Base-by-base conservation (phyloP, 306 rosid genomes). In the Quercus suber region DNA sequence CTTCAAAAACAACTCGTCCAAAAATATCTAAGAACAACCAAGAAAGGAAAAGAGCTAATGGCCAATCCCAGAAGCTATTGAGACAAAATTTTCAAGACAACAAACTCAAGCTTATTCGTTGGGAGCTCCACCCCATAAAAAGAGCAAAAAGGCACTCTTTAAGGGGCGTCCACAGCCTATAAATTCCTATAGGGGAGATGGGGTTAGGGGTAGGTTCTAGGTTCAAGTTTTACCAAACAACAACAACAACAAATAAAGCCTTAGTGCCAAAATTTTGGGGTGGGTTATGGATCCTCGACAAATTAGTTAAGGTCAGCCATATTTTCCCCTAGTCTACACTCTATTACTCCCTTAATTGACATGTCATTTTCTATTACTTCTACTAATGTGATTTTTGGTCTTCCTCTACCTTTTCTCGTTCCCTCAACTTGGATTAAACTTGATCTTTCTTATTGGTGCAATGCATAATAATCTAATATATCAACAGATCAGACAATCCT, bases 41-140 rank as follows among this genome's bases (percentile, higher is more conserved):
- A 23, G 27, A 21, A 69, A 33, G 43, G 23, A 69, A 33, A 4
- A 20, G 14, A 13, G 12, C 4, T 12, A 77, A 31, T 25, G 23
- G 33, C 55, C 21, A 49, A 10, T 43, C 37, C 21, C 6, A 64
- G 10, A 17, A 23, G 59, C 69, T 7, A 15, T 41, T 69, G 13
- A 77, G 51, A 19, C 65, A 59, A 58, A 58, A 59, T 59, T 3
- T 49, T 27, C 28, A n/a, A 52, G 52, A 21, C n/a, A 6, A 64
- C 27, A 67, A 67, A 67, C 67, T 67, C 58, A 30, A 57, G 61
- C 75, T 78, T 78, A 71, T 74, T 71, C 28, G 35, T 58, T 78
- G 60, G 75, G 59, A 70, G 69, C 71, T 71, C 82, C 82, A 77
- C 49, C 18, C 61, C 59, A 41, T 17, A 57, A 69, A 25, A 33